A percentile compares a stretch with the other conserved stretches of the same genome.
Conservation (phyloP, 768 basidiomycete species). For the Boletus patriciae region DNA sequence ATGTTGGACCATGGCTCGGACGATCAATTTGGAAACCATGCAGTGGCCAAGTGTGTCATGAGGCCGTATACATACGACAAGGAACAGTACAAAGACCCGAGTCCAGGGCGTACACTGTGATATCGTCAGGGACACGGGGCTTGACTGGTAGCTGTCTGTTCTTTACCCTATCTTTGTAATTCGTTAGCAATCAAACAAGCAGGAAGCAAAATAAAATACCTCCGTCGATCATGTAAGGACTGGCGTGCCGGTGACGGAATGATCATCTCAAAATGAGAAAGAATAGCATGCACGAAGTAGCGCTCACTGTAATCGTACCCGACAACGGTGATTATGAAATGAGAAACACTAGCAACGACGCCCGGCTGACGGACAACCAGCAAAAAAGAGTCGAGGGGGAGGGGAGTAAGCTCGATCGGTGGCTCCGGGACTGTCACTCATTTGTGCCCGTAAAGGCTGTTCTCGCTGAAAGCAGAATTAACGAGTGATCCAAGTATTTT, state of each 20-base stretch:
- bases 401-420: not conserved
- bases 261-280: not conserved
- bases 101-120: slow-evolving; percentile 4
- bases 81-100: slow-evolving; percentile 5
- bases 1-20: too few species aligned
- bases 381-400: not conserved
- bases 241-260: not conserved
- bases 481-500: not conserved
- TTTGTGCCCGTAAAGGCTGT: not conserved
- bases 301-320: slow-evolving; percentile 19
- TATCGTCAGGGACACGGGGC: not conserved
- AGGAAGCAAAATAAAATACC: not conserved
- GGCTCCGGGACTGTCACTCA: not conserved
- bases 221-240: slow-evolving; percentile 16
- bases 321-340: not conserved
- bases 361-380: not conserved
- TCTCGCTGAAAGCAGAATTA: not conserved
- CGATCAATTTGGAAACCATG: not conserved
- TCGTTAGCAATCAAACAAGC: not conserved
- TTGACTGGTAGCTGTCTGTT: not conserved
- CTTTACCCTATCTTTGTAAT: slow-evolving; percentile 7
- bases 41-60: not conserved
- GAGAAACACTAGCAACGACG: not conserved
- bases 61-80: slow-evolving; percentile 1
- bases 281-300: not conserved